Conservation (phyloP, 2,329 filamentous ascomycete genomes). For the Botrytis paeoniae region DNA sequence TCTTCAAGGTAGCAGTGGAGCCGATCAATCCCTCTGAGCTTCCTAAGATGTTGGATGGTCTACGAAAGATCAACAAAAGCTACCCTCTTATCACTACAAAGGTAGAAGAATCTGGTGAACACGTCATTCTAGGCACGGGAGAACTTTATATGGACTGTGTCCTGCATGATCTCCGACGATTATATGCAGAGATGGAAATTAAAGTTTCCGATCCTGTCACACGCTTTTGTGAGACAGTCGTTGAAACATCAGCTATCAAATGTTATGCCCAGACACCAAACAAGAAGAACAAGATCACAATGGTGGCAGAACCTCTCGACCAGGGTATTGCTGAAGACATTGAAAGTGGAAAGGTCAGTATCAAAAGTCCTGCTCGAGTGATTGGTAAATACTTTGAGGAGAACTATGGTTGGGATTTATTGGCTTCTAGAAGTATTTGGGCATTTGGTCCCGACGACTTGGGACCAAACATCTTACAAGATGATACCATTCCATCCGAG, state of each 20-base stretch:
- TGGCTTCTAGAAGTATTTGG: conserved; percentile 95
- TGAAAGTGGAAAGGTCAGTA: conserved; percentile 83
- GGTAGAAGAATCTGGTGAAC: conserved; percentile 96
- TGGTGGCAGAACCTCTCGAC: conserved; percentile 95
- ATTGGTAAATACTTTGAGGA: conserved; percentile 97
- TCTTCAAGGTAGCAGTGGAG: conserved; percentile 96
- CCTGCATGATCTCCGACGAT: conserved; percentile 81
- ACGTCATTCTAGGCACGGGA: conserved; percentile 90
- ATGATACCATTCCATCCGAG: conserved; percentile 91
- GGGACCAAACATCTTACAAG: conserved; percentile 92
- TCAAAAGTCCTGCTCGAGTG: conserved; percentile 87
- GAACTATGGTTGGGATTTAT: conserved; percentile 93
- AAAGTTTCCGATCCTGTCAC: conserved; percentile 98
- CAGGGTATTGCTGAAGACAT: conserved; percentile 95
- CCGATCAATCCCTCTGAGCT: conserved; percentile 97
- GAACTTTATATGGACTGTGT: conserved; percentile 99
- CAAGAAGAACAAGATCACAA: conserved; percentile 99
- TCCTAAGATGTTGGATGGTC: conserved; percentile 96
- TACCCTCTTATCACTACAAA: conserved; percentile 95
- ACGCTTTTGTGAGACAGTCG: conserved; percentile 94
- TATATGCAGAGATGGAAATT: conserved; percentile 99
- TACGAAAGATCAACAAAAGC: conserved; percentile 96
- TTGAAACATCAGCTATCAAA: conserved; percentile 95
- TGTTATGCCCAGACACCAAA: conserved; percentile 98
- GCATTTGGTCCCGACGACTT: conserved; percentile 95